Percentiles rank a stretch among this genome's conserved stretches.
phyloP scores from a whole-genome alignment of 225 moss, liverwort and hornwort species.

The Physcomitrellopsis africana region DNA sequence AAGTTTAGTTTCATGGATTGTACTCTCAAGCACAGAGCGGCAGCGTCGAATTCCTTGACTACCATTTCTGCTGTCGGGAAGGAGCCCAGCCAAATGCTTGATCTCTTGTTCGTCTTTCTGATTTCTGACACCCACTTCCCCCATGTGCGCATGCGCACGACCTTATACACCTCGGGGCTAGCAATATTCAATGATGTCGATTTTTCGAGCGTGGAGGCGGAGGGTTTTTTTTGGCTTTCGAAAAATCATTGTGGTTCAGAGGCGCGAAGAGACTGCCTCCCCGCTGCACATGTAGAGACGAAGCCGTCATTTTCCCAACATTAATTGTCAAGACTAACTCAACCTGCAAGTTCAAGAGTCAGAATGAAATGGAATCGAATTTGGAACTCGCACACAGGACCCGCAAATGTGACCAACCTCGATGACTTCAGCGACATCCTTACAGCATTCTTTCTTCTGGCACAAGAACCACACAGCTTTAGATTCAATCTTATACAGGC shows the following conservation, averaged over 20 bases:
- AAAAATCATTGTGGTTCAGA: slow-evolving; percentile 26
- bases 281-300: slow-evolving; percentile 28
- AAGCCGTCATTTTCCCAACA: slow-evolving; percentile 36
- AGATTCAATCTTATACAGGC: no score
- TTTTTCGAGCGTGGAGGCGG: no score
- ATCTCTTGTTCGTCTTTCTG: slow-evolving; percentile 38
- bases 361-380: not conserved
- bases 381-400: no score
- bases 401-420: no score
- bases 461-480: no score
- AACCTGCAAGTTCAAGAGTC: not conserved
- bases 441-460: no score
- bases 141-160: no score
- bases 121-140: slow-evolving; percentile 47
- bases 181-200: no score
- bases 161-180: no score
- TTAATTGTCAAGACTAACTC: slow-evolving; percentile 10
- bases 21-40: slow-evolving; percentile 36
- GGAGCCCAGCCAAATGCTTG: slow-evolving; percentile 42
- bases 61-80: slow-evolving; percentile 42
- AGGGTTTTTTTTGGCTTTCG: no score
- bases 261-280: slow-evolving; percentile 37
- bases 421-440: no score
- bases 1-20: slow-evolving; percentile 34
- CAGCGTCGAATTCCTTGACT: slow-evolving; percentile 36